Conservation (phyloP, 75 land plant genomes). For the Picea sitchensis region DNA sequence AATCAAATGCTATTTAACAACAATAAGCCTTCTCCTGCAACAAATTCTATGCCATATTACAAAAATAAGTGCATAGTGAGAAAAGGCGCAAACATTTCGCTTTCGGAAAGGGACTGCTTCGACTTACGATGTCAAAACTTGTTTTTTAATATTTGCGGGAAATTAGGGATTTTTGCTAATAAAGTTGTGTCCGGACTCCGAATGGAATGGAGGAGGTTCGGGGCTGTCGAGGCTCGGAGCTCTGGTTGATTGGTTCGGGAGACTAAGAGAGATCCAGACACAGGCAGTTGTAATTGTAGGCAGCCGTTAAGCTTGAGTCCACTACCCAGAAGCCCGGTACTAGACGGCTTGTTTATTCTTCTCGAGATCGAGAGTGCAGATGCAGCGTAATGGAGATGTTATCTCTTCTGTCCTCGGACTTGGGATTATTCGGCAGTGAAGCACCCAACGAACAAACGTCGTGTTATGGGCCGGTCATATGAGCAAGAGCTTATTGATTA, state of each 20-base stretch:
- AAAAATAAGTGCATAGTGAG: slow-evolving; percentile 6
- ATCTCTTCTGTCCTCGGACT: no score
- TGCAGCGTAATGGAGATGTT: no score
- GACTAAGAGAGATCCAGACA: not conserved
- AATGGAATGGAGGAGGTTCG: not conserved
- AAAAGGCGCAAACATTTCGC: slow-evolving; percentile 9
- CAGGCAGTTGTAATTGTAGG: not conserved
- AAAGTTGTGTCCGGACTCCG: slow-evolving; percentile 4
- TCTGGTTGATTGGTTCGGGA: not conserved
- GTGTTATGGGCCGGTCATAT: not conserved
- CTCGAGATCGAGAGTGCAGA: no score
- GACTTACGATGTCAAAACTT: slow-evolving; percentile 12
- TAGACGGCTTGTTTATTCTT: no score
- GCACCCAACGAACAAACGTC: no score
- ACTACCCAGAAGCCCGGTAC: no score
- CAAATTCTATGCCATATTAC: slow-evolving; percentile 3
- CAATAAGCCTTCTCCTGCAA: not conserved
- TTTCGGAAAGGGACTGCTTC: slow-evolving; percentile 12
- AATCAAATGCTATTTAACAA: slow-evolving; percentile 9
- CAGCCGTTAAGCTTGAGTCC: not conserved
- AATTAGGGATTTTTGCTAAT: not conserved
- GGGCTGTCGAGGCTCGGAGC: not conserved
- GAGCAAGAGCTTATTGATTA: not conserved
- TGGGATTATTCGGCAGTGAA: no score
- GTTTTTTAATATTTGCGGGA: slow-evolving; percentile 8